phyloP scores from a whole-genome alignment of 345 rosid genomes.

The Trapa bicornis region DNA sequence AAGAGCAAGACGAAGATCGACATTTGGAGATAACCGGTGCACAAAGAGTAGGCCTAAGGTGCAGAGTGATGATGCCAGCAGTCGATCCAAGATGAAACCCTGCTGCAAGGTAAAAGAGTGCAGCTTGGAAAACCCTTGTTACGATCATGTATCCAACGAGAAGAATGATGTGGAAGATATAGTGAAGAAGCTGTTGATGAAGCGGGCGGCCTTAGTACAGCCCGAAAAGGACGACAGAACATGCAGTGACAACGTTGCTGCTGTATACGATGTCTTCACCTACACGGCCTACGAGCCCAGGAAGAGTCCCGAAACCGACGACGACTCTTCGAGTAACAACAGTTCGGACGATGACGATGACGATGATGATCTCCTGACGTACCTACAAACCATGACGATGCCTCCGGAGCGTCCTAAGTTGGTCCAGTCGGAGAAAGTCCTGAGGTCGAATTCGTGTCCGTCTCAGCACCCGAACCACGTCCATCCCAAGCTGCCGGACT shows the following conservation, averaged over 20 bases:
- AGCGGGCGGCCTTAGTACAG: background rate
- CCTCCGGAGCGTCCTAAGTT: conserved; percentile 32
- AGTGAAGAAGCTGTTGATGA: background rate
- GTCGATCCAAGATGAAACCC: background rate
- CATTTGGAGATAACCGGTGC: conserved; percentile 19
- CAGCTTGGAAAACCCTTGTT: conserved; percentile 22
- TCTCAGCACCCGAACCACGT: conserved; percentile 38
- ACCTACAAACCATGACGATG: conserved; percentile 42
- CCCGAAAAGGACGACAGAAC: conserved; percentile 6
- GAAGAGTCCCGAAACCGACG: conserved; percentile 8
- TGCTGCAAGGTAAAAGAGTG: conserved; percentile 11
- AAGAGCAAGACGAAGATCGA: conserved; percentile 26
- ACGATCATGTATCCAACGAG: conserved; percentile 3
- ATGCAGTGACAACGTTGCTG: conserved; percentile 16
- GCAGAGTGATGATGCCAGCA: background rate
- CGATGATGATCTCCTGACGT: conserved; percentile 15
- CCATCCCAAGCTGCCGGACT: conserved; percentile 86
- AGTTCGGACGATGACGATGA: conserved; percentile 1
- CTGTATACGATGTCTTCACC: conserved; percentile 12
- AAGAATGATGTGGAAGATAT: background rate
- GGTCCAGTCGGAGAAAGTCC: conserved; percentile 5
- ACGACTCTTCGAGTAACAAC: conserved; percentile 10
- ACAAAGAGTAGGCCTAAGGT: conserved; percentile 13
- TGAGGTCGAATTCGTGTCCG: conserved; percentile 30
- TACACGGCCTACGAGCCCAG: conserved; percentile 4